Evolutionary conservation across 495 filamentous ascomycete genomes (phyloP), one percentile per base, ranked within the genome.

Genomic region (Podospora comata): DNA sequence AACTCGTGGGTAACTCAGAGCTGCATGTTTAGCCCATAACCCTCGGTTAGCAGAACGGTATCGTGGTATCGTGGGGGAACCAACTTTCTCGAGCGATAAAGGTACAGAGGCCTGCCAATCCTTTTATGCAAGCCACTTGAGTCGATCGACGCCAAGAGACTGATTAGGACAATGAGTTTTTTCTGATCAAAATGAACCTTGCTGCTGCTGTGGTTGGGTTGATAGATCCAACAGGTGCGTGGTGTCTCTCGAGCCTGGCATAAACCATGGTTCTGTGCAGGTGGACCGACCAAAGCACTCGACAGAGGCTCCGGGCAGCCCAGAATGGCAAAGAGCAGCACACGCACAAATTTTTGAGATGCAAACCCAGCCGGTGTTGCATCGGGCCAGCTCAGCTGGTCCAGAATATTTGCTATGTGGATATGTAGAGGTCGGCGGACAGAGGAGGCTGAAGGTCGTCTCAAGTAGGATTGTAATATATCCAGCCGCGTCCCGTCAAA

Each of bases 281-380:
- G 39, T 48, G 39, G 39, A 9, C 39, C 64, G 39, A 60, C 26
- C 53, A 26, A 44, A 19, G 55, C 44, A 32, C 30, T 32, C 30
- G 30, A 69, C 55, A 54, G 62, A 57, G 64, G 30, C 64, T 48
- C 64, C 44, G 55, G 59, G 16, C 44, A 48, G n/a, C 66, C 65
- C 34, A 67, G 71, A 65, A 55, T n/a, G 69, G 71, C 34, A 67
- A 67, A 30, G 71, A 68, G 69, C 59, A 66, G 60, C 71, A 19
- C 27, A 23, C 67, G 68, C 53, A 60, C 65, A 65, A 66, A 66
- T 66, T 70, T 58, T 70, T 64, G 39, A 48, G 61, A 62, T 68
- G 68, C 68, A 56, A 48, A 56, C 61, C 13, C 34, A 67, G 59
- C 65, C 59, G 65, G 65, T 53, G 65, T 55, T 55, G 58, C 59